phyloP scores from a whole-genome alignment of 1,284 basidiomycete genomes.

The Irpex sp. region DNA sequence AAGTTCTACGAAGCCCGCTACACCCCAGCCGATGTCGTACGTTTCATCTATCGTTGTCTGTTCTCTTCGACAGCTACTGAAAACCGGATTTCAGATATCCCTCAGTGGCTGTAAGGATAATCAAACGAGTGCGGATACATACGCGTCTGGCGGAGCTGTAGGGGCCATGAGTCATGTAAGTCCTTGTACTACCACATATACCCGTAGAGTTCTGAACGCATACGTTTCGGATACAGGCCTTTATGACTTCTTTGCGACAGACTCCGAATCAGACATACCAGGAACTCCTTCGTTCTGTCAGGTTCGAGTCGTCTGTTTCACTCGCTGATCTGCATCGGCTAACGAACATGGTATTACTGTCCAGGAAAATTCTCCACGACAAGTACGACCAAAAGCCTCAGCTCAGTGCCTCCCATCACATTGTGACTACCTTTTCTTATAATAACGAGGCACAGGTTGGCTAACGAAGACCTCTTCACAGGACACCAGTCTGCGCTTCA shows the following conservation, averaged over 20 bases:
- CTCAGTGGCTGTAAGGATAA: conserved; percentile 93
- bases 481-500: conserved; percentile 33
- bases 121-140: conserved; percentile 90
- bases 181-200: conserved; percentile 9
- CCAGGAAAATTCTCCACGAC: conserved; percentile 47
- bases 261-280: conserved; percentile 74
- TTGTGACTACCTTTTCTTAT: conserved; percentile 36
- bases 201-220: not conserved
- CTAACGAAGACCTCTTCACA: conserved; percentile 8
- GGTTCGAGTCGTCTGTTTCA: conserved; percentile 32
- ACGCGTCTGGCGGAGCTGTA: conserved; percentile 77
- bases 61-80: too few relatives aligned
- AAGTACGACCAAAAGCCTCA: conserved; percentile 82
- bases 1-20: conserved; percentile 29
- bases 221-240: conserved; percentile 46
- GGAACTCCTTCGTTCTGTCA: conserved; percentile 66
- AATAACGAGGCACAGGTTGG: not conserved
- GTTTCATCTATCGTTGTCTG: conserved; percentile 20
- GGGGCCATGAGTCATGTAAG: conserved; percentile 84
- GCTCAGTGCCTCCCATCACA: conserved; percentile 67
- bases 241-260: conserved; percentile 57
- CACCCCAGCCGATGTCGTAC: conserved; percentile 50
- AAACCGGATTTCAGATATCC: conserved; percentile 43
- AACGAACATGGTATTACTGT: not conserved
- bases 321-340: not conserved